A percentile compares a stretch with the other conserved stretches of the same genome.
These are phyloP conservation scores for Paraleonurus japonicus DNA, from an alignment of 257 asterid genomes.

Conservation along the genomic window DNA sequence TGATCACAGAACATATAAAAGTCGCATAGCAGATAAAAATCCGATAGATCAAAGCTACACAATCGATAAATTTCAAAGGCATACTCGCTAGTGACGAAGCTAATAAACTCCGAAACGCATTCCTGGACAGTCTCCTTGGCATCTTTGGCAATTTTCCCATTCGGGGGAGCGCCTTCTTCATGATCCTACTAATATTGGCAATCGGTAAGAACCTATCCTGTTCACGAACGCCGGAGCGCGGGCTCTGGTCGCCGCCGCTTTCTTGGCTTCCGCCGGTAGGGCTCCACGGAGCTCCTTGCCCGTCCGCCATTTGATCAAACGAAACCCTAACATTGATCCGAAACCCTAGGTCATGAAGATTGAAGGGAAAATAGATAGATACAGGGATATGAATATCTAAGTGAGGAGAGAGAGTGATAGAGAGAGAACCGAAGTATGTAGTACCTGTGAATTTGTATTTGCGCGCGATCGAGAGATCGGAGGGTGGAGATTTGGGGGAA, in stretches of 20 bases:
- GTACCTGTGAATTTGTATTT: conserved; percentile 37
- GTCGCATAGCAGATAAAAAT: background rate
- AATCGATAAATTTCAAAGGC: conserved; percentile 10
- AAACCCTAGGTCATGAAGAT: conserved; percentile 5
- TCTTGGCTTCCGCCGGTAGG: conserved; percentile 61
- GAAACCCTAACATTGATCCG: conserved; percentile 19
- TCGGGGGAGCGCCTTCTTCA: conserved; percentile 74
- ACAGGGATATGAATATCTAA: background rate
- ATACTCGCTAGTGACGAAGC: conserved; percentile 79
- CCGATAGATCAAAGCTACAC: background rate
- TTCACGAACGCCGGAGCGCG: conserved; percentile 54
- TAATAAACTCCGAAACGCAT: conserved; percentile 75
- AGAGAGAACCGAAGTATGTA: background rate
- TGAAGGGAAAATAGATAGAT: background rate
- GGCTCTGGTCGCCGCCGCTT: conserved; percentile 65
- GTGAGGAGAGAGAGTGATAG: background rate
- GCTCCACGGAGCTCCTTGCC: conserved; percentile 48
- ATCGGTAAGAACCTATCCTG: conserved; percentile 73
- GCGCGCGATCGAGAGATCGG: conserved; percentile 46
- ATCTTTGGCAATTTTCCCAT: conserved; percentile 67
- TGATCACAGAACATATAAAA: background rate
- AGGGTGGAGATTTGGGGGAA: conserved; percentile 50
- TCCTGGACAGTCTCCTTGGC: conserved; percentile 78
- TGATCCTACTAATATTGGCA: conserved; percentile 69
- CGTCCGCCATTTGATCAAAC: conserved; percentile 49